Percentiles rank a stretch among this genome's conserved stretches.
These are phyloP conservation scores for Geranium incanum DNA, from an alignment of 441 rosid genomes.

Conservation along the genomic window DNA sequence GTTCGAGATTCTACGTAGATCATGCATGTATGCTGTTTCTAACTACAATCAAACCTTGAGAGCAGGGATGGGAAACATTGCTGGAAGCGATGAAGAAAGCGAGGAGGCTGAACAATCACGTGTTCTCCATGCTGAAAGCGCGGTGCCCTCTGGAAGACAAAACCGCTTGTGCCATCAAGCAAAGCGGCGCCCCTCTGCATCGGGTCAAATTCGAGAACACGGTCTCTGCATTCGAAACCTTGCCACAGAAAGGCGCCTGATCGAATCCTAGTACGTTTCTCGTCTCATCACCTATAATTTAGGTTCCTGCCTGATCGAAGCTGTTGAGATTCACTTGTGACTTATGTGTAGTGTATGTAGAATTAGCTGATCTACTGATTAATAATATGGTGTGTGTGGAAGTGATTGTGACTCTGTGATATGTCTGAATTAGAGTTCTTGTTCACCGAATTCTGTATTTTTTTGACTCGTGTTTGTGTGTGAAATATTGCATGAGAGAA, in stretches of 20 bases:
- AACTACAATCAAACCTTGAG: slow-evolving; percentile 7
- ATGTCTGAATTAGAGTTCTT: too few relatives aligned
- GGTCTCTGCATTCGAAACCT: slow-evolving; percentile 91
- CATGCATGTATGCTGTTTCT: not conserved
- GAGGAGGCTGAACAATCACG: slow-evolving; percentile 89
- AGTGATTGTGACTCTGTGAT: too few relatives aligned
- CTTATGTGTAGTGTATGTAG: too few relatives aligned
- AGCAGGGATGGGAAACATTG: slow-evolving; percentile 82
- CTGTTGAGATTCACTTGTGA: too few relatives aligned
- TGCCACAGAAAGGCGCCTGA: slow-evolving; percentile 84
- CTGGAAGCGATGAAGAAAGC: slow-evolving; percentile 97
- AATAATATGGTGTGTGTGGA: too few relatives aligned
- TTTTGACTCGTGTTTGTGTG: too few relatives aligned
- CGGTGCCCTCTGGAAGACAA: slow-evolving; percentile 97
- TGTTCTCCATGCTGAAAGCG: slow-evolving; percentile 94
- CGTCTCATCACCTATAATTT: too few relatives aligned
- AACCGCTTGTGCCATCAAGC: slow-evolving; percentile 91
- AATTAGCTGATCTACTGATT: too few relatives aligned
- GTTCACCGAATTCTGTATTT: too few relatives aligned
- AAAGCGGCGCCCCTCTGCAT: slow-evolving; percentile 90
- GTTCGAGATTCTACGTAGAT: too few relatives aligned
- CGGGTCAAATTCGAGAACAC: slow-evolving; percentile 93
- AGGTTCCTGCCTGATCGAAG: too few relatives aligned
- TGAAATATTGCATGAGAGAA: too few relatives aligned
- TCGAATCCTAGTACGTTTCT: not conserved